A percentile compares a stretch with the other conserved stretches of the same genome.
These are phyloP conservation scores for Irpex lacteus DNA, from an alignment of 1,284 basidiomycete species.

Conservation along the genomic window DNA sequence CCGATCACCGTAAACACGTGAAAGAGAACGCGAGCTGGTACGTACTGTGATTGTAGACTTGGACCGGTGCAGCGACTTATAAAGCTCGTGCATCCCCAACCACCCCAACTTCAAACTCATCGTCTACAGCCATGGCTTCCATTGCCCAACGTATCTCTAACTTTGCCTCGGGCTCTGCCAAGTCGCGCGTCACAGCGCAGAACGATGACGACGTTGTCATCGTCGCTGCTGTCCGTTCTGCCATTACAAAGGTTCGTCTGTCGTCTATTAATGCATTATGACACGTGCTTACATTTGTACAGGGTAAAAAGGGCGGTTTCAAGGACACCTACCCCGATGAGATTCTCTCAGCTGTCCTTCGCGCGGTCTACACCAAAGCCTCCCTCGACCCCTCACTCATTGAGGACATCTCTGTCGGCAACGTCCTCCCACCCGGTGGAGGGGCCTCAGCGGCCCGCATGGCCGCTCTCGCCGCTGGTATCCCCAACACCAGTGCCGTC, in stretches of 20 bases:
- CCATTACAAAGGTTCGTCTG: conserved; percentile 77
- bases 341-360: conserved; percentile 80
- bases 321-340: conserved; percentile 93
- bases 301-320: conserved; percentile 91
- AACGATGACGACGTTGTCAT: conserved; percentile 88
- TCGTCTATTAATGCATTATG: background rate
- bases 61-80: background rate
- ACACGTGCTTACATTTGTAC: background rate
- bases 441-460: conserved; percentile 91
- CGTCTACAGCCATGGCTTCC: background rate
- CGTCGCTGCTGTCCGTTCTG: conserved; percentile 83
- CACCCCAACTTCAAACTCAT: background rate
- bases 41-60: background rate
- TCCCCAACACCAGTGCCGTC: conserved; percentile 74
- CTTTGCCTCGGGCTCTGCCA: conserved; percentile 32
- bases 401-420: conserved; percentile 90
- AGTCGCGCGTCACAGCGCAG: conserved; percentile 51
- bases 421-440: conserved; percentile 90
- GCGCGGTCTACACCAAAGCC: conserved; percentile 64
- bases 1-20: background rate
- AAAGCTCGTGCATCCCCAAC: background rate
- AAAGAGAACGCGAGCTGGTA: background rate
- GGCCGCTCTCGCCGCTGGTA: conserved; percentile 91
- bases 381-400: conserved; percentile 80
- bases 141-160: conserved; percentile 24